These are phyloP conservation scores for Seiridium cupressi DNA, from an alignment of 2,329 filamentous ascomycete genomes.

Conservation along the genomic window DNA sequence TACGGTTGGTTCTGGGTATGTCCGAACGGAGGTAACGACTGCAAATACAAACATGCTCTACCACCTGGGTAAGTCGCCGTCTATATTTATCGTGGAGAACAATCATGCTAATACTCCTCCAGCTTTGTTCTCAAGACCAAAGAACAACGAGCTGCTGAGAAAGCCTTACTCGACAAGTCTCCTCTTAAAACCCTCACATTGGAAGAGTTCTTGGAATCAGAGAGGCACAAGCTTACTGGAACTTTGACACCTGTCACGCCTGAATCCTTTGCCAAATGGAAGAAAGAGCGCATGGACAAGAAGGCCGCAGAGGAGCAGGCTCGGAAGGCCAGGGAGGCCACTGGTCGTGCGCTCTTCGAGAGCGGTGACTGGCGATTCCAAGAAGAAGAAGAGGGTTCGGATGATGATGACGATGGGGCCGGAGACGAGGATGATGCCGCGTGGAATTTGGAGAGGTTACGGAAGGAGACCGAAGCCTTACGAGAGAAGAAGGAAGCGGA, in stretches of 20 bases:
- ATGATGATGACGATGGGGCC: conserved; percentile 63
- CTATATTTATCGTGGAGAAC: not conserved
- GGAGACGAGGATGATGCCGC: conserved; percentile 57
- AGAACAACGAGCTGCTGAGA: conserved; percentile 92
- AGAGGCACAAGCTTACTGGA: conserved; percentile 92
- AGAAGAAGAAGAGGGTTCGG: conserved; percentile 55
- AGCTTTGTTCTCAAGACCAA: conserved; percentile 98
- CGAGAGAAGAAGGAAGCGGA: conserved; percentile 78
- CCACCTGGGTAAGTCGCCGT: conserved; percentile 75
- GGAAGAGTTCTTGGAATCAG: conserved; percentile 95
- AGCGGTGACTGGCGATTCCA: conserved; percentile 84
- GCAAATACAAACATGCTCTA: conserved; percentile 96
- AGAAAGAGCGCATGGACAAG: conserved; percentile 90
- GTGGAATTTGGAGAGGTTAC: conserved; percentile 81
- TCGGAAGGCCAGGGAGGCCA: conserved; percentile 89
- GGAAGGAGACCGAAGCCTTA: conserved; percentile 79
- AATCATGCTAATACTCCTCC: conserved; percentile 11
- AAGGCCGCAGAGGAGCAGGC: conserved; percentile 93
- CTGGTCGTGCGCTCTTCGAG: conserved; percentile 92
- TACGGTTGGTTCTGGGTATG: conserved; percentile 99
- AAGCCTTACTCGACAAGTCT: conserved; percentile 92
- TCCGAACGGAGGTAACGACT: conserved; percentile 94
- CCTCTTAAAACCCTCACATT: conserved; percentile 91
- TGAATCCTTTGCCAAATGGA: conserved; percentile 95
- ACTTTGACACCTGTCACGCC: conserved; percentile 90